Evolutionary conservation across 2,329 filamentous ascomycete species (phyloP), one percentile per base, ranked within the genome.

Genomic region (Chaetomium olivaceum): DNA sequence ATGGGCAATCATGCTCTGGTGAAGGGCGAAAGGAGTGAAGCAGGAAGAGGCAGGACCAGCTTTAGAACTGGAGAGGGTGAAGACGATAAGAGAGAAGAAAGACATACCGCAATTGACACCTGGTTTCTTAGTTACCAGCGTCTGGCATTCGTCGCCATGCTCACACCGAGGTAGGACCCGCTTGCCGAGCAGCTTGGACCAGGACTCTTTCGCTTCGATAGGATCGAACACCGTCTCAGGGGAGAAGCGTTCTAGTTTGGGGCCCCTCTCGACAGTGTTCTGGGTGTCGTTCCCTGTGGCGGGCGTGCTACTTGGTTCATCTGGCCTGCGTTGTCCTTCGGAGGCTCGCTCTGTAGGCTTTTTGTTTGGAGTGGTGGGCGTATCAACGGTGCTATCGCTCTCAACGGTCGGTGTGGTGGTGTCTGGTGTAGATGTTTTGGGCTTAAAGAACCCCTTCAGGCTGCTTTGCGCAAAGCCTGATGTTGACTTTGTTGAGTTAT

Each of bases 141-240:
- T 91, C 69, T 93, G 91, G 77, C 95, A 98, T 2, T 91, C 90
- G 72, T 98, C 93, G 61, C 87, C 83, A 74, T 99, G 95, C 57
- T 97, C 93, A 75, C 95, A 99, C 64, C 85, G 85, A 1, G 95
- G 95, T 1, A 87, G 82, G 1, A 86, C 80, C 64, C 90, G 88
- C 76, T 90, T 92, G 19, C 89, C 86, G 68, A 98, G 89, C 16
- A 98, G 82, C 74, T 90, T 93, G 4, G 87, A 89, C 95, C 95
- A 98, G 25, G 89, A 90, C 73, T 95, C 90, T 75, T 92, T 94
- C 55, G 85, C 85, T 67, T 86, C 82, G 58, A 92, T 87, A 0
- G 90, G 89, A 71, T 93, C 91, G 67, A 90, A 82, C 1, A 86
- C 80, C 63, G 65, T 70, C 31, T 63, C 68, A 21, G 55, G 29